Base-by-base conservation (phyloP, 345 rosid species). In the Geranium brycei region DNA sequence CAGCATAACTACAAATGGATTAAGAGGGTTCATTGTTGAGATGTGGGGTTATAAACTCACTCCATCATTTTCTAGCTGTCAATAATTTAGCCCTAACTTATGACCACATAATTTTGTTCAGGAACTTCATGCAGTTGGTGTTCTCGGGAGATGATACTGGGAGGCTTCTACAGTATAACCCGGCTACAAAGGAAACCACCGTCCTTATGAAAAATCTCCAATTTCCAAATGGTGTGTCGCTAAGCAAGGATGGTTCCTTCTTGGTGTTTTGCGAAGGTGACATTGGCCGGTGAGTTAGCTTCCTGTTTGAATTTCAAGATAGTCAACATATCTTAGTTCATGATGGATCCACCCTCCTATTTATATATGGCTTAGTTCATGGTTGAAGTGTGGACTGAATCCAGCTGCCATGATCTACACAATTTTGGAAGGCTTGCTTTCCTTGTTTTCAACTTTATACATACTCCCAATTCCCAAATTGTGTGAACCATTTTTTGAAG, bases 191-290 rank as follows among this genome's bases (percentile, higher is more conserved):
- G 69, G 80, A 86, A 73, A 80, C 95, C 58, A 82, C 78, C 59
- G 90, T 92, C 61, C 84, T 92, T 38, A 59, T 74, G 69, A 73
- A 81, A 62, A 79, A 87, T 77, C 64, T 87, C 69, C 91, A 74
- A 69, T 92, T 92, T 72, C 97, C 98, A 0, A 92, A 92, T 63
- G 98, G 98, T 30, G 66, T 89, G 18, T 75, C 99, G 67, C 64
- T 93, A 61, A 87, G 95, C 85, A 93, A 87, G 77, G 99, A 93
- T 62, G 85, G 86, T 62, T 82, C 90, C 56, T 92, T 82, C 80
- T 81, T 92, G 59, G 71, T 90, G 8, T 85, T 84, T 68, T 82
- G 87, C 62, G 96, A 90, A 73, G 87, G 83, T 59, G 60, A 76
- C 64, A 8, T 71, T 35, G 97, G 93, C 80, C 84, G 85, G 96